Percentiles rank a stretch among this genome's conserved stretches.
Conservation (phyloP, 164 flowering plant genomes). For the Vitis rupestris region DNA sequence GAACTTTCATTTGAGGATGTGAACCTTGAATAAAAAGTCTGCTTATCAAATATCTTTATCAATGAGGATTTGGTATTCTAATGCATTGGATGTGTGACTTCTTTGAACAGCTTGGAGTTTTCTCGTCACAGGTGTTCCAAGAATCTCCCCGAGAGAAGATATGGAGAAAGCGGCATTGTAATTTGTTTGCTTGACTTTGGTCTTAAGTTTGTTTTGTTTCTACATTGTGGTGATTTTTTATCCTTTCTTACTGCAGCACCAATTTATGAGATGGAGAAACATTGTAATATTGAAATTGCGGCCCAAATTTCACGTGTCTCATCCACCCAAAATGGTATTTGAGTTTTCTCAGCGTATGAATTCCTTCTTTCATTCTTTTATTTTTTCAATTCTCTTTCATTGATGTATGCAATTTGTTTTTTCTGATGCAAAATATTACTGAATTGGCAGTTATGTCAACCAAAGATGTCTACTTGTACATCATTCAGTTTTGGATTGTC, state of each 20-base stretch:
- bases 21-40: not conserved
- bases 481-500: too few species aligned
- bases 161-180: slow-evolving; percentile 72
- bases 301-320: slow-evolving; percentile 77
- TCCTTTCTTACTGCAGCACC: slow-evolving; percentile 56
- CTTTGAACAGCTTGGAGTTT: slow-evolving; percentile 86
- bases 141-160: slow-evolving; percentile 75
- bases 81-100: slow-evolving; percentile 8
- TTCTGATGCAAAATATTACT: not conserved
- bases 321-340: slow-evolving; percentile 58
- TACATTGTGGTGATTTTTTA: slow-evolving; percentile 7
- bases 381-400: not conserved
- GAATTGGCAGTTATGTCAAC: too few species aligned
- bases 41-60: not conserved
- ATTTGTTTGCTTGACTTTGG: slow-evolving; percentile 12
- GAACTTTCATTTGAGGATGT: not conserved
- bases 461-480: too few species aligned
- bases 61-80: not conserved
- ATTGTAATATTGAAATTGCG: slow-evolving; percentile 90
- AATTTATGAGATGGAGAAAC: slow-evolving; percentile 78
- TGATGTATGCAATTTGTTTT: not conserved
- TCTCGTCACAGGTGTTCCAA: slow-evolving; percentile 97
- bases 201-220: slow-evolving; percentile 7
- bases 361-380: slow-evolving; percentile 1
- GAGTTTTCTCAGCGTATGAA: slow-evolving; percentile 14